These are phyloP conservation scores for Cornus suecica DNA, from an alignment of 148 eudicot species.

Conservation along the genomic window DNA sequence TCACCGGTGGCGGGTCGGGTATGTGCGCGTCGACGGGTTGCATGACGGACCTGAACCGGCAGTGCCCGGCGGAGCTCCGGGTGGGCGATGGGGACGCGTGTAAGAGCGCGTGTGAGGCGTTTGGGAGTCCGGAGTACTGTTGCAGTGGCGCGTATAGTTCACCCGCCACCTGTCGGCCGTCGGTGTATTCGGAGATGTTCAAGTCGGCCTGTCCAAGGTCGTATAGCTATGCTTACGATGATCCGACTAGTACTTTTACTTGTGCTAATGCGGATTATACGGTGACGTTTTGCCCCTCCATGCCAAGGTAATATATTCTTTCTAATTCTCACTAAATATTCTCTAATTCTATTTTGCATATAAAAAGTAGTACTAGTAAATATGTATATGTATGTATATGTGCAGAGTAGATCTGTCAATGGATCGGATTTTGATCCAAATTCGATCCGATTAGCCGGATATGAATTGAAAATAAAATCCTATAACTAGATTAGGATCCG, in stretches of 20 bases:
- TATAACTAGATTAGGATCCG: no score
- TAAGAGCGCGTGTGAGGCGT: conserved; percentile 34
- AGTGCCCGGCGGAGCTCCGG: conserved; percentile 21
- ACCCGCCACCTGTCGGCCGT: conserved; percentile 22
- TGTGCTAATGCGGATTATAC: conserved; percentile 13
- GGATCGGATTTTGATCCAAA: no score
- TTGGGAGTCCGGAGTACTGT: conserved; percentile 25
- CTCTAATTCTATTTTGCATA: not conserved
- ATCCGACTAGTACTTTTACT: conserved; percentile 26
- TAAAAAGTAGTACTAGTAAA: no score
- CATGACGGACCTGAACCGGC: conserved; percentile 22
- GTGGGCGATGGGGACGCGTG: conserved; percentile 18
- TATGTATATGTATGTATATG: no score
- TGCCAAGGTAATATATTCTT: conserved; percentile 8
- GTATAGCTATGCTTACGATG: conserved; percentile 40
- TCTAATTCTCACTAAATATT: not conserved
- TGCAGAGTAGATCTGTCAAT: no score
- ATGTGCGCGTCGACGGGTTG: conserved; percentile 27
- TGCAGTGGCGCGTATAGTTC: conserved; percentile 27
- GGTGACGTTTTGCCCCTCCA: conserved; percentile 22
- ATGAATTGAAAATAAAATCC: no score
- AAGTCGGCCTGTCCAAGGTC: conserved; percentile 32
- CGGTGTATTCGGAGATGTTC: conserved; percentile 28
- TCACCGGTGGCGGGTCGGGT: conserved; percentile 20
- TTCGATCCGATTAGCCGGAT: no score